Conservation (phyloP, 139 green algal genomes). For the Chlorella ohadii region DNA sequence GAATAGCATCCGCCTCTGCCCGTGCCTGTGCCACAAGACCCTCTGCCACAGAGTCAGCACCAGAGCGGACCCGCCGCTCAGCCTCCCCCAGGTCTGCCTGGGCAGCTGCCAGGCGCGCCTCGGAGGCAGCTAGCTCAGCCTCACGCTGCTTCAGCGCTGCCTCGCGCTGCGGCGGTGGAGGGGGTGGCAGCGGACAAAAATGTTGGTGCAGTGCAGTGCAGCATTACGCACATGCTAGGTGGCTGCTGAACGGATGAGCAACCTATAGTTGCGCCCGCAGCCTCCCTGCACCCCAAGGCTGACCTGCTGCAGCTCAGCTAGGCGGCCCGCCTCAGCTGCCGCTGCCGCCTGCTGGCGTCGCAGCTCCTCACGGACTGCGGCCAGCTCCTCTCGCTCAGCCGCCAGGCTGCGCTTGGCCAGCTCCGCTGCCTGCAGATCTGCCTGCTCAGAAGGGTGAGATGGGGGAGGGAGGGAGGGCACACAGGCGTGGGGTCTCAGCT, state of each 20-base stretch:
- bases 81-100: conserved; percentile 19
- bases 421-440: conserved; percentile 19
- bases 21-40: background rate
- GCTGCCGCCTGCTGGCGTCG: conserved; percentile 8
- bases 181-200: no score
- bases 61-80: background rate
- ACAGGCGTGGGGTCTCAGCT: no score
- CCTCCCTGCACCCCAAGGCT: background rate
- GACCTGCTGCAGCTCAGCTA: conserved; percentile 28
- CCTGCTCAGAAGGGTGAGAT: no score
- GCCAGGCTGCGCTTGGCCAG: conserved; percentile 30
- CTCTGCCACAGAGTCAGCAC: conserved; percentile 9
- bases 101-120: conserved; percentile 6
- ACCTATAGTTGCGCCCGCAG: no score
- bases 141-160: conserved; percentile 12
- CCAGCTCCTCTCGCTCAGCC: conserved; percentile 8
- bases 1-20: conserved; percentile 21
- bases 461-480: no score
- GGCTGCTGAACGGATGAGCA: background rate
- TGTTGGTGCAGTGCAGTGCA: no score
- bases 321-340: conserved; percentile 19
- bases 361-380: conserved; percentile 6
- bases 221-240: no score
- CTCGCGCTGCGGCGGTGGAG: background rate
- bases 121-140: background rate